Conservation (phyloP, 2,329 filamentous ascomycete species). For the Hortaea sp. region DNA sequence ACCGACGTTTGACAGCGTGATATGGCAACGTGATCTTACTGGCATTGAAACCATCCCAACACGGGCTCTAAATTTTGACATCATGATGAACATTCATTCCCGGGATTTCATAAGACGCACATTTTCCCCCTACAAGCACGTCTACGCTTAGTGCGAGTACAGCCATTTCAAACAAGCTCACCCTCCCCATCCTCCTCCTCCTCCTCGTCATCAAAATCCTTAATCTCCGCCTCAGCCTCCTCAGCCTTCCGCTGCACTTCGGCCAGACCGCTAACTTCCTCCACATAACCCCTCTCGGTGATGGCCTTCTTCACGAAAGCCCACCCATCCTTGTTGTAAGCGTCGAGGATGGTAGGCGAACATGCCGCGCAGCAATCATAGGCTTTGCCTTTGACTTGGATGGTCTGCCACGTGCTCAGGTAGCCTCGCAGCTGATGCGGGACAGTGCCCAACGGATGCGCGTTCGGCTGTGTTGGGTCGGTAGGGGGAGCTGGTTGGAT, state of each 20-base stretch:
- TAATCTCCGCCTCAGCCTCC: conserved; percentile 38
- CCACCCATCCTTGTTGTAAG: conserved; percentile 62
- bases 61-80: too few relatives aligned
- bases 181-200: conserved; percentile 6
- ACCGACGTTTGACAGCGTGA: too few relatives aligned
- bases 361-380: conserved; percentile 79
- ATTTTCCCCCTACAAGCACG: too few relatives aligned
- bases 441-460: conserved; percentile 55
- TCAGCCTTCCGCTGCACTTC: conserved; percentile 50
- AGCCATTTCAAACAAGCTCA: too few relatives aligned
- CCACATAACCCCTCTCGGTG: conserved; percentile 66
- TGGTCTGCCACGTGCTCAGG: conserved; percentile 61
- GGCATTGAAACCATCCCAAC: too few relatives aligned
- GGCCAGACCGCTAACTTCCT: conserved; percentile 62
- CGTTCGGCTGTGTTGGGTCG: conserved; percentile 17
- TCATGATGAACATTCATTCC: too few relatives aligned
- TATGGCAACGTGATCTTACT: too few relatives aligned
- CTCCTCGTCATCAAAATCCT: conserved; percentile 4
- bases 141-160: too few relatives aligned
- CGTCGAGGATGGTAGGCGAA: conserved; percentile 56
- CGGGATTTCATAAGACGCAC: too few relatives aligned
- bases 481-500: conserved; percentile 25
- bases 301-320: conserved; percentile 66
- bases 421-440: conserved; percentile 76
- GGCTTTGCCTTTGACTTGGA: conserved; percentile 61